Evolutionary conservation across 2,329 filamentous ascomycete species (phyloP).

Genomic region (Diaporthe sp.): DNA sequence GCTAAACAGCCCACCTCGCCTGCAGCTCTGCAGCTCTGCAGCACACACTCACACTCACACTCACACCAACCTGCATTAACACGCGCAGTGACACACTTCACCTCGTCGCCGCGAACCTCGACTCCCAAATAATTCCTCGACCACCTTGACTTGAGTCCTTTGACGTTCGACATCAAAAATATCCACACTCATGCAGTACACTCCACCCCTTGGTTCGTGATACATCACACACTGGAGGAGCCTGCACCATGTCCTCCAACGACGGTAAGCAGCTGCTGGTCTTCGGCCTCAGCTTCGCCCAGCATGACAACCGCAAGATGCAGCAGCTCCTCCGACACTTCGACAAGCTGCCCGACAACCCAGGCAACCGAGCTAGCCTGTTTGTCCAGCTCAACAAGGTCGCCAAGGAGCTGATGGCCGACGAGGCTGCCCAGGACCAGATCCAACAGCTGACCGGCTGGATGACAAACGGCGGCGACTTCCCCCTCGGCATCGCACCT

Average conservation of each 20-base stretch:
- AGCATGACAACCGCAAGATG: slow-evolving; percentile 41
- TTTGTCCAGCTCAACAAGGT: slow-evolving; percentile 40
- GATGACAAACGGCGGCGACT: slow-evolving; percentile 39
- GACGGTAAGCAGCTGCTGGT: slow-evolving; percentile 40
- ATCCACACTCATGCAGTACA: too few relatives aligned
- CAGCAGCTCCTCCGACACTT: slow-evolving; percentile 40
- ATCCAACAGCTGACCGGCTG: slow-evolving; percentile 33
- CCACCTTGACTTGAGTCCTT: not conserved
- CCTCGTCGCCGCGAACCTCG: not conserved
- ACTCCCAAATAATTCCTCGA: not conserved
- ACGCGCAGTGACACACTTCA: not conserved
- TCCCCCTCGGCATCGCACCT: slow-evolving; percentile 9
- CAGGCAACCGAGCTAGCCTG: slow-evolving; percentile 32
- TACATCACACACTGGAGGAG: too few relatives aligned
- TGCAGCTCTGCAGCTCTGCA: slow-evolving; percentile 2
- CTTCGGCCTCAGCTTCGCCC: slow-evolving; percentile 39
- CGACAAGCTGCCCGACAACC: slow-evolving; percentile 30
- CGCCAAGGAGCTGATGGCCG: slow-evolving; percentile 32
- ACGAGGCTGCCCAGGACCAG: slow-evolving; percentile 6
- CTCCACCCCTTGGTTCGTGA: not conserved
- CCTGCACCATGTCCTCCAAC: slow-evolving; percentile 33
- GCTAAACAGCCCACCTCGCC: slow-evolving; percentile 24
- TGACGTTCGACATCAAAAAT: not conserved
- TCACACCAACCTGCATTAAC: not conserved
- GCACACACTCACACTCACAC: too few relatives aligned